A percentile compares a stretch with the other conserved stretches of the same genome.
Conservation (phyloP, 768 basidiomycete species). For the Boletus edulis region DNA sequence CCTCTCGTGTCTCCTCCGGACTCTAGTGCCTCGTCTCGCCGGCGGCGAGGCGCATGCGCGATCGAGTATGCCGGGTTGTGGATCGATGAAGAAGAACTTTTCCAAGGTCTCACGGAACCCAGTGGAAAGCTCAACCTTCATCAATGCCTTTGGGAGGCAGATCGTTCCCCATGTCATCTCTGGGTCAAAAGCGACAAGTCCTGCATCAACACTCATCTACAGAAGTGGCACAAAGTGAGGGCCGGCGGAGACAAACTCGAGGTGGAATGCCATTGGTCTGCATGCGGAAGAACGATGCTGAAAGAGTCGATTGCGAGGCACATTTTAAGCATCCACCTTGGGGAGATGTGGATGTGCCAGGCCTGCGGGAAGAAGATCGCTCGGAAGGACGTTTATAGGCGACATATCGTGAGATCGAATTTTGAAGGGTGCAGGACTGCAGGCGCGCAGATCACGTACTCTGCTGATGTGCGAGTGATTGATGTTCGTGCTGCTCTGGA, state of each 20-base stretch:
- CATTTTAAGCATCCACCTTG: conserved; percentile 11
- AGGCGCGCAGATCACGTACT: conserved; percentile 11
- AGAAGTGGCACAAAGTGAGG: conserved; percentile 13
- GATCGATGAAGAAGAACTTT: conserved; percentile 14
- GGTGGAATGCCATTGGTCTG: conserved; percentile 5
- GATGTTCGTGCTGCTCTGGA: conserved; percentile 5
- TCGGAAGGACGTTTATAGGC: conserved; percentile 6
- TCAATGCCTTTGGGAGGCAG: conserved; percentile 12
- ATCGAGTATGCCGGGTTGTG: conserved; percentile 6
- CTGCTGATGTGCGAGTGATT: neutral
- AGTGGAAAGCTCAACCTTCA: conserved; percentile 4
- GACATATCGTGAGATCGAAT: conserved; percentile 1
- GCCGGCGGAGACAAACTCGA: conserved; percentile 6
- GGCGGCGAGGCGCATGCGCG: neutral
- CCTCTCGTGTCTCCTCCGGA: neutral
- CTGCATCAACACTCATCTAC: conserved; percentile 12
- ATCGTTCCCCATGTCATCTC: conserved; percentile 7
- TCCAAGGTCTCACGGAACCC: neutral
- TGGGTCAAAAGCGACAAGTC: conserved; percentile 19
- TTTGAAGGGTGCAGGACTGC: neutral
- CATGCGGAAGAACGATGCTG: conserved; percentile 10
- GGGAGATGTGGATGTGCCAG: conserved; percentile 13
- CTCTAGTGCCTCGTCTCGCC: neutral
- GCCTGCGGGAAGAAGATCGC: conserved; percentile 9
- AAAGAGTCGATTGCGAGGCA: conserved; percentile 23